Evolutionary conservation across 108 stramenopile species (phyloP).

Genomic region (Skeletonema grethae): DNA sequence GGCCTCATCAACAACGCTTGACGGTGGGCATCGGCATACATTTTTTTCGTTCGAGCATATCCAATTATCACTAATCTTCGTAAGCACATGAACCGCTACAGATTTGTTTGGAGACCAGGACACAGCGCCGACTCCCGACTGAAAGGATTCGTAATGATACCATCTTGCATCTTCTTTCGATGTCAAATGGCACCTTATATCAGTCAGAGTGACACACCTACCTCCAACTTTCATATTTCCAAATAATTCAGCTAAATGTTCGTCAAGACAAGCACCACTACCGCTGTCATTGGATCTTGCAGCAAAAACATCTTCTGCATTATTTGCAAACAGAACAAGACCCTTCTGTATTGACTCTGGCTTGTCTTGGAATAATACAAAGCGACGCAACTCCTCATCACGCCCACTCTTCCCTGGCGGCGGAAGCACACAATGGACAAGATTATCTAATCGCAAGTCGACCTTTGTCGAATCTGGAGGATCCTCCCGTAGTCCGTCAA

Average conservation of each 20-base stretch:
- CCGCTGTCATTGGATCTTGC: conserved; percentile 15
- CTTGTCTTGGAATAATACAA: conserved; percentile 19
- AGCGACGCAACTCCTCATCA: conserved; percentile 12
- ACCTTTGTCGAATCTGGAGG: conserved; percentile 12
- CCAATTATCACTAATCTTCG: conserved; percentile 9
- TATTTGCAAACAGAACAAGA: conserved; percentile 31
- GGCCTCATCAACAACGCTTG: neutral
- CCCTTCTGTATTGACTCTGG: conserved; percentile 11
- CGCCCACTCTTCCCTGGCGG: neutral
- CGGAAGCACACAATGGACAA: conserved; percentile 13
- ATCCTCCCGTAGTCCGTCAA: conserved; percentile 7
- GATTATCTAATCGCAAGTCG: conserved; percentile 6
- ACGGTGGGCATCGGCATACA: neutral
- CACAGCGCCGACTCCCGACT: conserved; percentile 9
- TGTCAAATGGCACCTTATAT: conserved; percentile 14
- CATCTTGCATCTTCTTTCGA: conserved; percentile 8
- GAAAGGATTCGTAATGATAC: conserved; percentile 19
- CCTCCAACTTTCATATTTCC: conserved; percentile 32
- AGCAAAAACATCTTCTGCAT: conserved; percentile 27
- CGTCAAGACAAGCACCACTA: conserved; percentile 11
- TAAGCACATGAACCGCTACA: conserved; percentile 8
- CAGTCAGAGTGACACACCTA: conserved; percentile 23
- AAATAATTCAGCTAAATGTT: conserved; percentile 17
- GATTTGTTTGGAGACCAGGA: conserved; percentile 8
- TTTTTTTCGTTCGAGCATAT: neutral